Conservation (phyloP, 2,329 filamentous ascomycete species). For the Thielaviopsis populi region DNA sequence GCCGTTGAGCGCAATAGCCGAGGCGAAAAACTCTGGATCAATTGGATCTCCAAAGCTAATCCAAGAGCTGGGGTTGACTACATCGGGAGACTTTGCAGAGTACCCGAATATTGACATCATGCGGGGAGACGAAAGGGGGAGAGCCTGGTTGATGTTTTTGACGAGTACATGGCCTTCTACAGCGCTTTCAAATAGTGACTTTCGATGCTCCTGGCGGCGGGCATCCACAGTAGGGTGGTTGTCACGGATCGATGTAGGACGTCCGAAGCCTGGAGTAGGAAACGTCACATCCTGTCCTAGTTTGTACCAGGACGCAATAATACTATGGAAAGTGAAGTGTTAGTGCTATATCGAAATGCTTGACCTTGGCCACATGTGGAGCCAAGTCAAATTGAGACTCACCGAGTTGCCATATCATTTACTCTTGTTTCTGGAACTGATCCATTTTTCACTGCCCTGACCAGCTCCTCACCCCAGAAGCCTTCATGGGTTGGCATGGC, state of each 20-base stretch:
- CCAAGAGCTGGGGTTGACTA: constrained; percentile 27
- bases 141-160: constrained; percentile 41
- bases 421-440: constrained; percentile 40
- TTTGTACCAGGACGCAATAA: constrained; percentile 42
- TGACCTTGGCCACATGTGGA: background rate
- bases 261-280: constrained; percentile 34
- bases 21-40: constrained; percentile 25
- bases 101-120: constrained; percentile 48
- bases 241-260: constrained; percentile 33
- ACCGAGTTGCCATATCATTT: constrained; percentile 44
- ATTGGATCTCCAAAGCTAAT: constrained; percentile 24
- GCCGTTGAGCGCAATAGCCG: constrained; percentile 24
- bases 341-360: background rate
- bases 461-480: constrained; percentile 39
- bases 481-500: constrained; percentile 41
- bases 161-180: constrained; percentile 49
- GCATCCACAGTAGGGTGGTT: constrained; percentile 41
- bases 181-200: constrained; percentile 37
- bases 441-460: constrained; percentile 44
- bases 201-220: constrained; percentile 22
- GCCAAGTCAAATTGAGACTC: background rate
- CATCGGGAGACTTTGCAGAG: constrained; percentile 35
- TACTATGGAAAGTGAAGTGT: constrained; percentile 23
- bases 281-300: constrained; percentile 37
- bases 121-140: constrained; percentile 37